phyloP scores from a whole-genome alignment of 2,329 filamentous ascomycete species.

The Alternaria brassicicola region DNA sequence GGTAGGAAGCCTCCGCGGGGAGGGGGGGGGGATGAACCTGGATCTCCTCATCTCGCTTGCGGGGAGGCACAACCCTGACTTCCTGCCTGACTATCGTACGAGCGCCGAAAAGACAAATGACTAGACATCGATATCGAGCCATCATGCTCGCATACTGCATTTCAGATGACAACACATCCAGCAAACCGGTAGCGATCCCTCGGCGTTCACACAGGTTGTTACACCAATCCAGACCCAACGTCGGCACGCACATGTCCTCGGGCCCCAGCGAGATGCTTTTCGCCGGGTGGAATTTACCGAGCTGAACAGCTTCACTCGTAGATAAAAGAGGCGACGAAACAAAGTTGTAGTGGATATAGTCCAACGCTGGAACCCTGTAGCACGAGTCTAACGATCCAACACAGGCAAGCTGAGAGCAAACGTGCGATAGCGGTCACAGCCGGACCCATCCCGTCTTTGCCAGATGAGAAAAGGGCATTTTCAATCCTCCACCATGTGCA shows the following conservation, averaged over 20 bases:
- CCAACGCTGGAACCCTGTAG: neutral
- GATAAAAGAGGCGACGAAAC: neutral
- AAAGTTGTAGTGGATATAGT: neutral
- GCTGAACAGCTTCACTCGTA: neutral
- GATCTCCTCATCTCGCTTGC: conserved; percentile 17
- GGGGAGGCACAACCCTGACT: conserved; percentile 12
- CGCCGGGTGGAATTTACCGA: neutral
- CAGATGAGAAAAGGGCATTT: neutral
- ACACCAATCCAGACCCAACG: conserved; percentile 2
- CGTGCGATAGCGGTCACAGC: neutral
- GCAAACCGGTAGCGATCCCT: conserved; percentile 7
- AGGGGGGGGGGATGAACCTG: conserved; percentile 7
- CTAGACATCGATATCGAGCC: conserved; percentile 3
- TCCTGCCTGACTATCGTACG: conserved; percentile 10
- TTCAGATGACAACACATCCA: conserved; percentile 3
- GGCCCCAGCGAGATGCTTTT: neutral
- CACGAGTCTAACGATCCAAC: neutral
- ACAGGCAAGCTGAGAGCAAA: neutral
- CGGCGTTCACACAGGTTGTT: conserved; percentile 3
- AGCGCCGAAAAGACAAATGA: conserved; percentile 10
- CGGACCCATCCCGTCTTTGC: neutral
- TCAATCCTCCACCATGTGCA: neutral
- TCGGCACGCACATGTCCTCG: neutral
- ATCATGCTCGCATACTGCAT: conserved; percentile 10
- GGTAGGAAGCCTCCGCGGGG: conserved; percentile 1